A percentile compares a stretch with the other conserved stretches of the same genome.
Evolutionary conservation across 2,329 filamentous ascomycete genomes (phyloP).

Genomic region (Chrysosporium queenslandicum): DNA sequence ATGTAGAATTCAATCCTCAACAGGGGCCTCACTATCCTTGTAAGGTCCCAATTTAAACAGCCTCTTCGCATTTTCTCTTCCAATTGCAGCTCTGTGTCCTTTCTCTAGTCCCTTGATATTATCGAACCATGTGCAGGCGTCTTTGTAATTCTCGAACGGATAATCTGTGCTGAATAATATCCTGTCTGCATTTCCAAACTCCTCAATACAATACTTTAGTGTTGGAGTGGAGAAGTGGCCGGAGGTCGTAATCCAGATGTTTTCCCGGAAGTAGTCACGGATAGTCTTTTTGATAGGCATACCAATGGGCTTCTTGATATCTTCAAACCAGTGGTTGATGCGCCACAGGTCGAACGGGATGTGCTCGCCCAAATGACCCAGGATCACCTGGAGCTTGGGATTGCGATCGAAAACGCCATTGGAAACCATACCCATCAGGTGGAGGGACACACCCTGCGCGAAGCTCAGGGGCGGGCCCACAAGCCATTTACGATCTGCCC

Average conservation of each 20-base stretch:
- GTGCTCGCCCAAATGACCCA: slow-evolving; percentile 42
- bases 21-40: slow-evolving; percentile 21
- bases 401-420: slow-evolving; percentile 43
- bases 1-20: slow-evolving; percentile 1
- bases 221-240: slow-evolving; percentile 35
- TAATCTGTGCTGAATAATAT: slow-evolving; percentile 37
- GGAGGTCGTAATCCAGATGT: slow-evolving; percentile 36
- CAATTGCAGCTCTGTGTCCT: slow-evolving; percentile 25
- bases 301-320: slow-evolving; percentile 30
- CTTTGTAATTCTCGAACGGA: slow-evolving; percentile 33
- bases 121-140: slow-evolving; percentile 39
- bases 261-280: slow-evolving; percentile 35
- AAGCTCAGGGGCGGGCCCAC: slow-evolving; percentile 52
- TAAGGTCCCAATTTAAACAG: slow-evolving; percentile 32
- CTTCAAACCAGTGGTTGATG: slow-evolving; percentile 37
- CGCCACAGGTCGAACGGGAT: slow-evolving; percentile 45
- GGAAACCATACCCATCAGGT: slow-evolving; percentile 45
- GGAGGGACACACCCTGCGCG: slow-evolving; percentile 50
- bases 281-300: slow-evolving; percentile 36
- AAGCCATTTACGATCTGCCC: slow-evolving; percentile 50
- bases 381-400: slow-evolving; percentile 39
- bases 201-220: slow-evolving; percentile 32
- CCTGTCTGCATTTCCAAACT: slow-evolving; percentile 30
- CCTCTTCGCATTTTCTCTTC: slow-evolving; percentile 39
- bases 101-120: slow-evolving; percentile 30